Conservation (phyloP, 805 yeast species). For the Pichia membranifaciens region DNA sequence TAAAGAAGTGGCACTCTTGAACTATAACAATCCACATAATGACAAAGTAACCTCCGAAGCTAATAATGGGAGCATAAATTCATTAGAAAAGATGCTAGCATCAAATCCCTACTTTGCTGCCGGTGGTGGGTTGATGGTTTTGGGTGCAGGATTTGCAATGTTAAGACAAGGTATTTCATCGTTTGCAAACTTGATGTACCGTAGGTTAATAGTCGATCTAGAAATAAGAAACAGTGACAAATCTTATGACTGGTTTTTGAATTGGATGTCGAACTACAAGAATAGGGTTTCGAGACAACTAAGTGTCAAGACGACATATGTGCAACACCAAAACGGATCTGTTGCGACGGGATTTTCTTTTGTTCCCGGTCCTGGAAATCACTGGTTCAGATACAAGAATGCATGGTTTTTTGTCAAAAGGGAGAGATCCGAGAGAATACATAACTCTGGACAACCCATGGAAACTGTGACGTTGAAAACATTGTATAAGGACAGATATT, state of each 20-base stretch:
- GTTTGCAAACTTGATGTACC: conserved; percentile 61
- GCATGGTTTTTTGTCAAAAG: conserved; percentile 86
- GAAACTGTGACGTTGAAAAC: conserved; percentile 96
- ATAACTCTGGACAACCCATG: conserved; percentile 91
- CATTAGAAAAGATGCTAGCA: conserved; percentile 36
- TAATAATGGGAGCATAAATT: not conserved
- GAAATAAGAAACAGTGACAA: conserved; percentile 93
- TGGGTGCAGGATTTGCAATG: conserved; percentile 84
- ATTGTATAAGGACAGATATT: conserved; percentile 66
- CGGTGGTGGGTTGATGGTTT: conserved; percentile 93
- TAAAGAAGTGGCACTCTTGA: conserved; percentile 46
- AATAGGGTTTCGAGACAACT: conserved; percentile 73
- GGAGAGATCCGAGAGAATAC: conserved; percentile 82
- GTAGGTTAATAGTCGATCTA: conserved; percentile 82
- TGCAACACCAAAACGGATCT: conserved; percentile 90
- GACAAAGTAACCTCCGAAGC: not conserved
- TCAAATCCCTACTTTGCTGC: conserved; percentile 95
- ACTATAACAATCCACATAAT: conserved; percentile 14
- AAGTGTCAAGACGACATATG: conserved; percentile 80
- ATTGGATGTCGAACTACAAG: conserved; percentile 89
- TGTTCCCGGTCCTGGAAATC: conserved; percentile 97
- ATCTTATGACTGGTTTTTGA: conserved; percentile 89
- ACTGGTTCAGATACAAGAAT: conserved; percentile 75
- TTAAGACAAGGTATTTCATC: conserved; percentile 64
- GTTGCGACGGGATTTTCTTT: conserved; percentile 80